Conservation (phyloP, 306 rosid species). For the Glycine latifolia region DNA sequence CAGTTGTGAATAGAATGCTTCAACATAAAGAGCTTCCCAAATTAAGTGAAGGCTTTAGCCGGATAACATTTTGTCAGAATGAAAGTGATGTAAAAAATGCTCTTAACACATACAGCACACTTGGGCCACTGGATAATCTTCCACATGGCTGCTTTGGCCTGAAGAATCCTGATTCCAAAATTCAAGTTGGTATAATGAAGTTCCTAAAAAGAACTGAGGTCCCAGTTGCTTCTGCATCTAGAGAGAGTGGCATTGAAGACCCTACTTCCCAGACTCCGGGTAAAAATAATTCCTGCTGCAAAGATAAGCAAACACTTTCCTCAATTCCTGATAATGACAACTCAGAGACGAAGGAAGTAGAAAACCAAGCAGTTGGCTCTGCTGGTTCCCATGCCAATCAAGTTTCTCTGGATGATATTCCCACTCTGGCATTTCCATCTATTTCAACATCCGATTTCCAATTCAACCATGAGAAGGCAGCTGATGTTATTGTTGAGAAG, state of each 20-base stretch:
- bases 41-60: constrained; percentile 76
- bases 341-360: constrained; percentile 47
- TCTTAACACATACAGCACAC: constrained; percentile 60
- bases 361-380: constrained; percentile 43
- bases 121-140: constrained; percentile 69
- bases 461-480: constrained; percentile 78
- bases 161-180: constrained; percentile 73
- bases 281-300: constrained; percentile 40
- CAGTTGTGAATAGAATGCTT: constrained; percentile 92
- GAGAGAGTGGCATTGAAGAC: constrained; percentile 39
- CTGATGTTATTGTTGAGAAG: constrained; percentile 81
- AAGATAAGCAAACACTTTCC: constrained; percentile 41
- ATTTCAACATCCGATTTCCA: constrained; percentile 91
- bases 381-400: constrained; percentile 36
- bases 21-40: constrained; percentile 87
- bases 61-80: constrained; percentile 77
- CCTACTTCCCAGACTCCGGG: constrained; percentile 44
- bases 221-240: constrained; percentile 55
- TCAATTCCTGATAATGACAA: constrained; percentile 41
- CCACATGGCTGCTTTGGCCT: constrained; percentile 84
- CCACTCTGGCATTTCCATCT: constrained; percentile 91
- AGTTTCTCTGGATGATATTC: constrained; percentile 53
- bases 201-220: constrained; percentile 73
- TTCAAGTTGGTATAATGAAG: constrained; percentile 87
- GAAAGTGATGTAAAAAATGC: constrained; percentile 73